These are phyloP conservation scores for Miscanthus lutarioriparius DNA, from an alignment of 176 grass and related monocot species.

Conservation along the genomic window DNA sequence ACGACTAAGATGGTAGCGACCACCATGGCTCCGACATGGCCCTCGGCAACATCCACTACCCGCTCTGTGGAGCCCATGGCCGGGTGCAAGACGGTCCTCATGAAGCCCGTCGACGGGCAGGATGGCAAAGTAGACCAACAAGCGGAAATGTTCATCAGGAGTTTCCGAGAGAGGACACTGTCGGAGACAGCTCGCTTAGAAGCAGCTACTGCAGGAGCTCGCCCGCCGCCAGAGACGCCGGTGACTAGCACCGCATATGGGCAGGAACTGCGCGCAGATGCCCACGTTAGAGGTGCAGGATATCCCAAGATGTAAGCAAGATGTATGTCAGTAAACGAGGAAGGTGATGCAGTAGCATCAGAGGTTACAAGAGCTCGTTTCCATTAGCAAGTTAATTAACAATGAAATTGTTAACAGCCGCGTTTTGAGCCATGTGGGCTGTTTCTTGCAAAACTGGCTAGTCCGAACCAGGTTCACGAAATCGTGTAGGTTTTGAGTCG, in stretches of 20 bases:
- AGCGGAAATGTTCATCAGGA: conserved; percentile 10
- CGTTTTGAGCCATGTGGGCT: no score
- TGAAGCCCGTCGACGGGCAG: neutral
- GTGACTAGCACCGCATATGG: neutral
- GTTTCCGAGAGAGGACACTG: conserved; percentile 10
- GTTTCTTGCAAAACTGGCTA: no score
- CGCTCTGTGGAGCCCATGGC: conserved; percentile 7
- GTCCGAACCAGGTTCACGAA: no score
- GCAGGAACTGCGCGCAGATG: neutral
- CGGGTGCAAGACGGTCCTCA: neutral
- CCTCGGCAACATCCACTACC: neutral
- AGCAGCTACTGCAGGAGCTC: neutral
- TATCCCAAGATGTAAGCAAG: neutral
- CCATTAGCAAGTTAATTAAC: no score
- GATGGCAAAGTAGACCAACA: conserved; percentile 4
- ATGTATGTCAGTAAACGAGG: neutral
- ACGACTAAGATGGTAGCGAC: neutral
- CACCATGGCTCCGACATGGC: neutral
- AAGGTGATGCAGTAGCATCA: neutral
- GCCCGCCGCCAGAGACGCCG: neutral
- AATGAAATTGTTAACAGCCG: no score
- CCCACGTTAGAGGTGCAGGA: neutral
- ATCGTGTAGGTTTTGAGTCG: no score
- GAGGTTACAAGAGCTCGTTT: no score
- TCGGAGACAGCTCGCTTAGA: neutral